Conservation (phyloP, 1,284 basidiomycete species). For the Ceratobasidium sp. region DNA sequence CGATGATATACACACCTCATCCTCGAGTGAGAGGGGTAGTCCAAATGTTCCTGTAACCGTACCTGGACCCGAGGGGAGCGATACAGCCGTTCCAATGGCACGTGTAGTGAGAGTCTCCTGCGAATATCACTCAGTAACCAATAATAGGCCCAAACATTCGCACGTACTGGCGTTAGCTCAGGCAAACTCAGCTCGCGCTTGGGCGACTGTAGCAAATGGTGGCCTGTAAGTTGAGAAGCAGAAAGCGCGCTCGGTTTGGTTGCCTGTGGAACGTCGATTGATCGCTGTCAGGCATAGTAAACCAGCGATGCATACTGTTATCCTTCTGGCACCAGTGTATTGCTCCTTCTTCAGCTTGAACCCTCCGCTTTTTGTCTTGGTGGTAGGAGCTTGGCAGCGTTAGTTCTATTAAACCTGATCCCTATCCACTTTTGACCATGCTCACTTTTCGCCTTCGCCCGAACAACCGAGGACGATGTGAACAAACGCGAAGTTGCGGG, state of each 20-base stretch:
- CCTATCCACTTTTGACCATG: neutral
- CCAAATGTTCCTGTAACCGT: constrained; percentile 17
- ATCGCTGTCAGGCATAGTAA: neutral
- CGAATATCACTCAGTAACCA: neutral
- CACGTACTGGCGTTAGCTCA: constrained; percentile 8
- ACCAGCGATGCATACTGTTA: neutral
- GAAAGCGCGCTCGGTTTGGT: constrained; percentile 7
- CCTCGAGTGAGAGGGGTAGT: constrained; percentile 9
- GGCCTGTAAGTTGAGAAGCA: constrained; percentile 6
- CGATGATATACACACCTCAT: constrained; percentile 5
- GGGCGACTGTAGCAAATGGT: constrained; percentile 9
- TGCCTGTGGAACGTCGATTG: neutral
- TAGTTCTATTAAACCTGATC: neutral
- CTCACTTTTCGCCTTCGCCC: constrained; percentile 32
- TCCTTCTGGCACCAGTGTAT: neutral
- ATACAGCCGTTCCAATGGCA: constrained; percentile 5
- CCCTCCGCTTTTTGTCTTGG: constrained; percentile 4
- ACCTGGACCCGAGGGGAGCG: constrained; percentile 4
- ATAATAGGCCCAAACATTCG: neutral
- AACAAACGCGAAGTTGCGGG: neutral
- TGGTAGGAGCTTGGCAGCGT: too few species aligned
- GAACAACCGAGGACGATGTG: constrained; percentile 3
- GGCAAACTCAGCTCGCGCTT: constrained; percentile 5
- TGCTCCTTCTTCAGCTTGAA: constrained; percentile 34
- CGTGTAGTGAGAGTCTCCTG: neutral